Evolutionary conservation across 768 basidiomycete genomes (phyloP).

Genomic region (Auriculariales sp.): DNA sequence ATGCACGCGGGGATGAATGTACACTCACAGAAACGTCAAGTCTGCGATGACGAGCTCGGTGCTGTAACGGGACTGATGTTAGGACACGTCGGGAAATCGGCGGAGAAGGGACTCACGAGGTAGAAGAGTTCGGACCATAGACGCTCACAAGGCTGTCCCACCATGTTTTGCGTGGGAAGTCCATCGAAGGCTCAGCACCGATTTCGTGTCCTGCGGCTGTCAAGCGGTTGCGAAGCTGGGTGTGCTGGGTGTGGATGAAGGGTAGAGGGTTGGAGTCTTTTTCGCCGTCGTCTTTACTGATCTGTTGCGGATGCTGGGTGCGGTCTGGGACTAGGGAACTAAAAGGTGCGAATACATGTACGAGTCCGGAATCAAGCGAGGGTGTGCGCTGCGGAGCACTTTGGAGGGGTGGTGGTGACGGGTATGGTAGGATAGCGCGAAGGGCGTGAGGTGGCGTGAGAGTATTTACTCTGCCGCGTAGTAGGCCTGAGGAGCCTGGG

Average conservation of each 20-base stretch:
- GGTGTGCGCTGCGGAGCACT: no score
- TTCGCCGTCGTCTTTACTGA: not conserved
- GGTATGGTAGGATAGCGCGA: no score
- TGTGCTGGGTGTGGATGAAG: not conserved
- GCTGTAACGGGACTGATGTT: not conserved
- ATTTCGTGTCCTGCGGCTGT: conserved; percentile 17
- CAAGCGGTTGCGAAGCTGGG: no score
- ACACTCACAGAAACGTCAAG: conserved; percentile 33
- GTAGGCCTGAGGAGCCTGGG: no score
- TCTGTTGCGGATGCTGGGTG: no score
- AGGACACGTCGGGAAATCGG: conserved; percentile 25
- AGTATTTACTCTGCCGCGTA: no score
- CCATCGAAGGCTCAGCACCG: conserved; percentile 43
- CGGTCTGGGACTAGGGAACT: no score
- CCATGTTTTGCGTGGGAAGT: conserved; percentile 61
- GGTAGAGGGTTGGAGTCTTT: not conserved
- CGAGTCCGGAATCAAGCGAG: no score
- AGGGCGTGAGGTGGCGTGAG: no score
- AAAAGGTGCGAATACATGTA: no score
- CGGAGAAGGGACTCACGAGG: conserved; percentile 27
- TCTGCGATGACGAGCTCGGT: conserved; percentile 30
- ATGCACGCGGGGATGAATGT: not conserved
- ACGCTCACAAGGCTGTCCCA: conserved; percentile 56
- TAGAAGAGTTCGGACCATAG: conserved; percentile 24
- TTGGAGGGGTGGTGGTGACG: no score